Conservation (phyloP, 116 monocot species). For the Phalaenopsis hybrid region DNA sequence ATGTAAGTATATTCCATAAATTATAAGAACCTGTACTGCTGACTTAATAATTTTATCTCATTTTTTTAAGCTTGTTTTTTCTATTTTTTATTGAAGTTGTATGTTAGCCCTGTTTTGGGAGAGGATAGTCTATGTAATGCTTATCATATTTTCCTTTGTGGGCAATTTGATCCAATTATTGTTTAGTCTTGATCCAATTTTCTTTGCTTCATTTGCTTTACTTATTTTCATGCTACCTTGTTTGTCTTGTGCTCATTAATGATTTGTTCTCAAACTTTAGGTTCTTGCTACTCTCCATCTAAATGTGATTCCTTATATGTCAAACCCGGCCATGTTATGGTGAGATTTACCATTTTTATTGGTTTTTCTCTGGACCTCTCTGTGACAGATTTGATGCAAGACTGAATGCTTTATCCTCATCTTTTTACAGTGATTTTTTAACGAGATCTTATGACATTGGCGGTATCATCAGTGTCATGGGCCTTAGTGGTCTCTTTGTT, state of each 20-base stretch:
- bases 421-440: constrained; percentile 82
- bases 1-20: neutral
- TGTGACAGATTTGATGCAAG: constrained; percentile 1
- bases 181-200: neutral
- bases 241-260: neutral
- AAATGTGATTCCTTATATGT: constrained; percentile 73
- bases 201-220: neutral
- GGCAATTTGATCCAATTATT: neutral
- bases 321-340: constrained; percentile 82
- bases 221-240: constrained; percentile 2
- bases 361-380: neutral
- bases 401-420: constrained; percentile 17
- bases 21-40: neutral
- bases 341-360: constrained; percentile 19
- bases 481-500: constrained; percentile 85
- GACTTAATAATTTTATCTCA: neutral
- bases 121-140: neutral
- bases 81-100: neutral
- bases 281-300: constrained; percentile 73
- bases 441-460: constrained; percentile 93
- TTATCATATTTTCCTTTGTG: neutral
- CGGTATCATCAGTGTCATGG: constrained; percentile 92
- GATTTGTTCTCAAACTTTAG: constrained; percentile 26
- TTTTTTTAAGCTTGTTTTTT: neutral
- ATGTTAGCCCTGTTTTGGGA: neutral